Evolutionary conservation across 192 early-diverging fungal species (phyloP), one percentile per base, ranked within the genome.

Genomic region (Coemansia sp.): DNA sequence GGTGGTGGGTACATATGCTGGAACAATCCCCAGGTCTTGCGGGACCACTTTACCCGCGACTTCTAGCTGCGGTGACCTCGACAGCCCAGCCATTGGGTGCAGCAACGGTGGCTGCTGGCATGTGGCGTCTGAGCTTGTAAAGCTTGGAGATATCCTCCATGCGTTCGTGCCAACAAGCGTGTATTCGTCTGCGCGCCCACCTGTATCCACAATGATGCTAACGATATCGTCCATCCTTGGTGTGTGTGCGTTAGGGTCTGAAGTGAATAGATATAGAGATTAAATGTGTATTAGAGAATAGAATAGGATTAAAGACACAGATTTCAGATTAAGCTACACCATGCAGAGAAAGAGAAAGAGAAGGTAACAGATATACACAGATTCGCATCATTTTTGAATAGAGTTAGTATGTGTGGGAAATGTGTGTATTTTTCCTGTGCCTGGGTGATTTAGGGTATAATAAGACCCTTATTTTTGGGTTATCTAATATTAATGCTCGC

Each of bases 141-240:
- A 21, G 4, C 20, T 46, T 29, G 59, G 31, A 12, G 42, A 15
- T 52, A 74, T 25, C 13, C 28, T 58, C 72, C 72, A 74, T 13
- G 46, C 40, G 4, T 60, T 34, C 3, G 42, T 34, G 0, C 23
- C 51, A 2, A 51, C 20, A 7, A 62, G 33, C 26, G 33, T 68
- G 46, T 70, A 75, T 34, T 66, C 63, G 63, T 75, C 63, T 34
- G 55, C 49, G 42, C 58, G 67, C 59, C 37, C 58, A 13, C 63
- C 63, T 3, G 33, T 58, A 31, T 43, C 61, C 29, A 65, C 58
- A 34, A 74, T 42, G 26, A 64, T 59, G 13, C 56, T 56, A 10
- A 65, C 16, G 15, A 48, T 29, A 10, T 53, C 51, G 25, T 39
- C 63, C 53, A 65, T 65, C 5, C 12, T n/a, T 40, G 3, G 39